Conservation (phyloP, 169 alveolate genomes). For the Neospora caninum region DNA sequence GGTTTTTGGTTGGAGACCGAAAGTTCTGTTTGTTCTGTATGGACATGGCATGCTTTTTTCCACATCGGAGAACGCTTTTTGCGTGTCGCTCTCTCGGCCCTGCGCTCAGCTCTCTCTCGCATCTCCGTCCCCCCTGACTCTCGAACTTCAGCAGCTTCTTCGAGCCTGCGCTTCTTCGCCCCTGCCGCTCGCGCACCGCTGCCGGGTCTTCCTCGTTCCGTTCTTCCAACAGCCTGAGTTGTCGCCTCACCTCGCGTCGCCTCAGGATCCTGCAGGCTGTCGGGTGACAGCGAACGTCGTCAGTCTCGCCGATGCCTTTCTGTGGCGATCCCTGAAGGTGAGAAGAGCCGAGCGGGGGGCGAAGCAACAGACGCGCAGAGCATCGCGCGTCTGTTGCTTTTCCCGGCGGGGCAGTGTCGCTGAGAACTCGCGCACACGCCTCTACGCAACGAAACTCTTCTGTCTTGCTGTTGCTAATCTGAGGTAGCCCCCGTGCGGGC, state of each 20-base stretch:
- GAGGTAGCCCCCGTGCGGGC: too few species aligned
- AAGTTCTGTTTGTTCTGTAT: too few species aligned
- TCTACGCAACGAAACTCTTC: too few species aligned
- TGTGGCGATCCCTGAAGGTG: slow-evolving; percentile 15
- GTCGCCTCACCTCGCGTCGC: not conserved
- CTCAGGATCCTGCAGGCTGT: not conserved
- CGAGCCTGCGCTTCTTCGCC: slow-evolving; percentile 20
- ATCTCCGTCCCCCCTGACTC: not conserved
- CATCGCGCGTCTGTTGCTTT: too few species aligned
- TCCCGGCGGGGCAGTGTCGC: too few species aligned
- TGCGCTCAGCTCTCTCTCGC: slow-evolving; percentile 12
- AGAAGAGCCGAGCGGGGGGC: not conserved
- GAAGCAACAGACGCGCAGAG: too few species aligned
- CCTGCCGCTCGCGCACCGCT: slow-evolving; percentile 29
- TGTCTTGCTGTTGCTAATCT: too few species aligned
- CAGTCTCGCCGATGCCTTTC: slow-evolving; percentile 9
- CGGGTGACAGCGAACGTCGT: not conserved
- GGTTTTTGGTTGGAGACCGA: too few species aligned
- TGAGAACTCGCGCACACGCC: too few species aligned
- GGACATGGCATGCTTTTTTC: too few species aligned
- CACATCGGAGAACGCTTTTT: too few species aligned
- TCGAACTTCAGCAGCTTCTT: slow-evolving; percentile 29
- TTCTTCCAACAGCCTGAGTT: not conserved
- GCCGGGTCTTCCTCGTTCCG: slow-evolving; percentile 10
- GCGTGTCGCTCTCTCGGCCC: not conserved